Evolutionary conservation across 139 green algal species (phyloP).

Genomic region (Chloropicon primus): DNA sequence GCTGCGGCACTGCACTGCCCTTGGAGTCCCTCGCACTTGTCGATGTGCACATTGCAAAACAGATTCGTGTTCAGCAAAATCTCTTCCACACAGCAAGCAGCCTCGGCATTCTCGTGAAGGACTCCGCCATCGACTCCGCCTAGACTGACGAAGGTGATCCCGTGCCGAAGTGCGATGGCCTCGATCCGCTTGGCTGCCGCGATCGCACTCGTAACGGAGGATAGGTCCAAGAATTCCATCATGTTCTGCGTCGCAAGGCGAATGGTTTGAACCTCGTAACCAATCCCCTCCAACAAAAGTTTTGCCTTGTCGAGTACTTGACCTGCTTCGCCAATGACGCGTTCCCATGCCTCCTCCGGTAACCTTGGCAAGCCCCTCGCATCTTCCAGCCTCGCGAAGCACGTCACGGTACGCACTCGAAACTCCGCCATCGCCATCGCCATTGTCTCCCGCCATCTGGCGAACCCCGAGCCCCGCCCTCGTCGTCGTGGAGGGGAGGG

Average conservation of each 20-base stretch:
- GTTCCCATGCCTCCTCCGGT: neutral
- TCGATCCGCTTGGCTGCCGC: slow-evolving; percentile 12
- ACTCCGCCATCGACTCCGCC: too few relatives aligned
- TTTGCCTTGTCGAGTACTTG: neutral
- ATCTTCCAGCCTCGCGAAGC: neutral
- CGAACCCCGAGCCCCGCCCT: too few relatives aligned
- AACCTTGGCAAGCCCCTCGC: too few relatives aligned
- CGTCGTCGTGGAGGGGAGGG: too few relatives aligned
- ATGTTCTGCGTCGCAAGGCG: slow-evolving; percentile 21
- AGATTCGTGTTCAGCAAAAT: too few relatives aligned
- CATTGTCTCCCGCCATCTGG: too few relatives aligned
- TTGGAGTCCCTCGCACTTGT: neutral
- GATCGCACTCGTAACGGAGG: neutral
- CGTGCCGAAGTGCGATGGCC: neutral
- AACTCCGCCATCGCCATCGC: too few relatives aligned
- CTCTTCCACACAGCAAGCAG: too few relatives aligned
- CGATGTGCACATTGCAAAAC: too few relatives aligned
- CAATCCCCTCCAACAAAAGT: neutral
- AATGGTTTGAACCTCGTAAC: slow-evolving; percentile 32
- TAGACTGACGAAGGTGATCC: slow-evolving; percentile 10
- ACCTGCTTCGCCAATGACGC: neutral
- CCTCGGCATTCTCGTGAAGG: neutral
- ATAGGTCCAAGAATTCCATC: slow-evolving; percentile 1
- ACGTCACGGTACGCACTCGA: neutral
- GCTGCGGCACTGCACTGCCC: neutral